Base-by-base conservation (phyloP, 2,329 filamentous ascomycete genomes). In the Colletotrichum lini region DNA sequence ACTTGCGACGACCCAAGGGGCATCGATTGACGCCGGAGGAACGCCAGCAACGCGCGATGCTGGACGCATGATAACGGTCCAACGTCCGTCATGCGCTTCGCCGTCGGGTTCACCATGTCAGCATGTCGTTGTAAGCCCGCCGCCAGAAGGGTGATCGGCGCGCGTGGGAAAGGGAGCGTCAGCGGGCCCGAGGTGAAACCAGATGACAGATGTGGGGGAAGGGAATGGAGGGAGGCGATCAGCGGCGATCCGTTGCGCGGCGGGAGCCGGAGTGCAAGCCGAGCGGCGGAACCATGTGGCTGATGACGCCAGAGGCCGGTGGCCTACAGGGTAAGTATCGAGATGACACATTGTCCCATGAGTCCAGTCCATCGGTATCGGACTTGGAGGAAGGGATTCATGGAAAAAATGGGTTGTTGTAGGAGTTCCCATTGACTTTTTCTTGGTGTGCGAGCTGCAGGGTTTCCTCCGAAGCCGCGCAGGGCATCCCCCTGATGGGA, bases 171-270 rank as follows among this genome's bases (percentile, higher is more conserved):
- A 38, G 15, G 53, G 23, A n/a, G 35, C 26, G 57, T 52, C 64
- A 68, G 64, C 58, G 16, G 52, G 45, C 52, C 47, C n/a, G 40
- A 59, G 35, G 47, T 71, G 69, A 71, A 71, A 71, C 69, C 68
- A 71, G 45, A 64, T 71, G 68, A 71, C 65, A 71, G 58, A 62
- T 64, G 59, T 72, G 69, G 65, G 53, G 59, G 64, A 45, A 6
- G 40, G 65, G 30, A 38, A 38, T 38, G 63, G 58, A 30, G 54
- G 53, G 30, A n/a, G 4, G 4, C n/a, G 30, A 40, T 21, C 18
- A 40, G n/a, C 40, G 54, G 30, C 44, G 64, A 67, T 70, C 68
- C 62, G 68, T 67, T 64, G 57, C 64, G 65, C 30, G 18, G 30
- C n/a, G 35, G 53, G 18, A 21, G 44, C 44, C 53, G 40, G 53